Conservation (phyloP, 1,284 basidiomycete species). For the Austroboletus olivaceoglutinosus region DNA sequence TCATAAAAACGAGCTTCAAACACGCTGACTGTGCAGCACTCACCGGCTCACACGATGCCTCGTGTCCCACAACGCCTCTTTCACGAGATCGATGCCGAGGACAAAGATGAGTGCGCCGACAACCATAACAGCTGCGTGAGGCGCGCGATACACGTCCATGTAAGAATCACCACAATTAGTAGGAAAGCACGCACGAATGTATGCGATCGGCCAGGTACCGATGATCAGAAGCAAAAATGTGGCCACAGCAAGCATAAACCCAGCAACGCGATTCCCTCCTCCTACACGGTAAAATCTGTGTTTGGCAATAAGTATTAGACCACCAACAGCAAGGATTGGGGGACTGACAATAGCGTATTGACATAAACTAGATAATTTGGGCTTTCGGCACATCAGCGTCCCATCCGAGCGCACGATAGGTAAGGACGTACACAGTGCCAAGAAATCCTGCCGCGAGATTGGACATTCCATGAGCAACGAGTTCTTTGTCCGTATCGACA, state of each 20-base stretch:
- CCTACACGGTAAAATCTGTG: conserved; percentile 90
- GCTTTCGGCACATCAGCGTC: conserved; percentile 36
- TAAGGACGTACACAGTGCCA: conserved; percentile 69
- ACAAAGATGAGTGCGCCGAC: conserved; percentile 94
- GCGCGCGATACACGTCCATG: conserved; percentile 39
- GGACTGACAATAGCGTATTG: conserved; percentile 80
- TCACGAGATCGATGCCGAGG: conserved; percentile 90
- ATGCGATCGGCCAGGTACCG: conserved; percentile 85
- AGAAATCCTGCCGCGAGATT: conserved; percentile 81
- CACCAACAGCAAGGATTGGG: conserved; percentile 2
- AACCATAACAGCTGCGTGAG: conserved; percentile 72
- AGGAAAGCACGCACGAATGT: conserved; percentile 69
- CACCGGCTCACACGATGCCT: conserved; percentile 80
- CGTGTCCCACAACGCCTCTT: conserved; percentile 97
- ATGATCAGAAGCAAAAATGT: conserved; percentile 75
- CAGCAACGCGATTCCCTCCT: conserved; percentile 80
- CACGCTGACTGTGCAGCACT: conserved; percentile 31
- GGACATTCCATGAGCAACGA: conserved; percentile 91
- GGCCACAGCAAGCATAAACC: conserved; percentile 80
- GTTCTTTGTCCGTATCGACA: conserved; percentile 90
- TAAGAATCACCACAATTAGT: background rate
- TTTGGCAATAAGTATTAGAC: background rate
- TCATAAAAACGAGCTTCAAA: conserved; percentile 5
- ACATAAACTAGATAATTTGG: conserved; percentile 88
- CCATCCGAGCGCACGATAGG: background rate